Conservation (phyloP, 331 rosid genomes). For the Pyrus hybrid region DNA sequence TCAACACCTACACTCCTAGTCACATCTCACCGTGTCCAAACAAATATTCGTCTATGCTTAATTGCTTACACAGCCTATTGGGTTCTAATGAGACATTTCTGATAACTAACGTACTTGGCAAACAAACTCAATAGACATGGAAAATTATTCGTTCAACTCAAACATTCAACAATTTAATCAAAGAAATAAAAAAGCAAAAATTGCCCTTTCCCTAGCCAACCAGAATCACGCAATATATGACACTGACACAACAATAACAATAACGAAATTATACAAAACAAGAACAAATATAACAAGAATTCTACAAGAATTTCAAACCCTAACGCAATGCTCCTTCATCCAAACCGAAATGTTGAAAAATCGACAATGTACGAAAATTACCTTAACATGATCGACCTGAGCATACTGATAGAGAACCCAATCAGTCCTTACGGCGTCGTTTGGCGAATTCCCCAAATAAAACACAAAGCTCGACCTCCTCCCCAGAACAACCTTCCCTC, state of each 20-base stretch:
- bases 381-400: conserved; percentile 35
- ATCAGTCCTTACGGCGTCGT: conserved; percentile 25
- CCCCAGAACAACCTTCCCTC: conserved; percentile 40
- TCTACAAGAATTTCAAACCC: not conserved
- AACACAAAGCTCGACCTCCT: conserved; percentile 42
- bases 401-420: conserved; percentile 63
- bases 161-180: not conserved
- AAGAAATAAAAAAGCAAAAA: not conserved
- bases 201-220: not conserved
- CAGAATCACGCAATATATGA: not conserved
- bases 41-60: not conserved
- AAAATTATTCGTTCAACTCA: not conserved
- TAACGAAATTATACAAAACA: not conserved
- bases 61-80: not conserved
- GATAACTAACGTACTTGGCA: not conserved
- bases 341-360: not conserved
- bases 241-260: not conserved
- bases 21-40: not conserved
- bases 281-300: not conserved
- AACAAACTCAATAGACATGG: not conserved
- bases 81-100: not conserved
- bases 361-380: conserved; percentile 2
- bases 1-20: not conserved
- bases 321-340: not conserved
- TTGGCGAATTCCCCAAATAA: conserved; percentile 38